Evolutionary conservation across 495 filamentous ascomycete genomes (phyloP).

Genomic region (Aspergillus hancockii): DNA sequence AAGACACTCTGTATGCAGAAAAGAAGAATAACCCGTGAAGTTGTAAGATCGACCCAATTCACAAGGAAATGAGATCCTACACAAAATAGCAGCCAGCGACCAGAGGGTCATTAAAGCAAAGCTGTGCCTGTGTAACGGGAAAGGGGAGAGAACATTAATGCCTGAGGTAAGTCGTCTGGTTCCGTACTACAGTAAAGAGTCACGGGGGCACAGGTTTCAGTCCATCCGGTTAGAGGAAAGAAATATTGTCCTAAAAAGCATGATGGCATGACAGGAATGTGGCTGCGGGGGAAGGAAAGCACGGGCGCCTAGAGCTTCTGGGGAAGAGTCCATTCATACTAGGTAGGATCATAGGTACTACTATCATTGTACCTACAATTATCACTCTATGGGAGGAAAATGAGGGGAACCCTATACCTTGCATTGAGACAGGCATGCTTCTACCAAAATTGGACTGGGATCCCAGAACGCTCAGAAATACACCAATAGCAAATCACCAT

Average conservation of each 20-base stretch:
- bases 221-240: background rate
- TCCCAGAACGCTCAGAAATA: too few species aligned
- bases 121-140: background rate
- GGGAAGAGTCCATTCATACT: background rate
- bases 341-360: background rate
- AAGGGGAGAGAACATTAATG: background rate
- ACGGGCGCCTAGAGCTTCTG: background rate
- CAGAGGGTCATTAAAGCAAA: background rate
- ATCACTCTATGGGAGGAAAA: background rate
- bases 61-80: background rate
- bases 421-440: background rate
- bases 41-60: background rate
- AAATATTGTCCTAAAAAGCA: background rate
- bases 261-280: slow-evolving; percentile 15
- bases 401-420: slow-evolving; percentile 4
- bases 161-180: background rate
- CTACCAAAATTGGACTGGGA: background rate
- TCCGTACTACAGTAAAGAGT: slow-evolving; percentile 1
- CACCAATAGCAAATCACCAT: too few species aligned
- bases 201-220: background rate
- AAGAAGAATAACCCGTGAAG: background rate
- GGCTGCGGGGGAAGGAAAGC: slow-evolving; percentile 1
- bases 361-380: background rate
- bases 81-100: background rate
- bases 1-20: background rate